Percentiles rank a stretch among this genome's conserved stretches.
phyloP scores from a whole-genome alignment of 1,139 yeast genomes.

The Saccharomyces hybrid region DNA sequence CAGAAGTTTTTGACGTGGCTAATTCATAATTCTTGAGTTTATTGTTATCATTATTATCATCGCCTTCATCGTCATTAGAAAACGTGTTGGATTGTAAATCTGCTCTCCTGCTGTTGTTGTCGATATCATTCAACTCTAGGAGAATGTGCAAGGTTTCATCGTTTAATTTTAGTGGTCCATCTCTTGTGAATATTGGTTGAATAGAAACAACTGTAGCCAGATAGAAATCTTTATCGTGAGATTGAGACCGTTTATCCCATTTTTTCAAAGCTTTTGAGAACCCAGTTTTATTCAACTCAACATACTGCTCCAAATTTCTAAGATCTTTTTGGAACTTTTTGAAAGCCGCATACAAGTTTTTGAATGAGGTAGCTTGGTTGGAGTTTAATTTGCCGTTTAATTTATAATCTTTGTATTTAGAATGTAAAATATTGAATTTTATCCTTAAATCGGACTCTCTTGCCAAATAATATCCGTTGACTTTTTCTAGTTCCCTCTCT shows the following conservation, averaged over 20 bases:
- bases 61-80: slow-evolving; percentile 29
- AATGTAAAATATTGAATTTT: slow-evolving; percentile 65
- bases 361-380: slow-evolving; percentile 50
- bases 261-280: slow-evolving; percentile 90
- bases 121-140: slow-evolving; percentile 77
- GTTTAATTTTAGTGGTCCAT: slow-evolving; percentile 76
- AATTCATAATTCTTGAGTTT: background rate
- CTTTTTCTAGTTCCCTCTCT: slow-evolving; percentile 92
- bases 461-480: slow-evolving; percentile 79
- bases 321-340: slow-evolving; percentile 85
- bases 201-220: slow-evolving; percentile 89
- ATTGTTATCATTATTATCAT: background rate
- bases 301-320: slow-evolving; percentile 81
- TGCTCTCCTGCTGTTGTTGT: slow-evolving; percentile 55
- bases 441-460: slow-evolving; percentile 81
- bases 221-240: slow-evolving; percentile 88
- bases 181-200: slow-evolving; percentile 91
- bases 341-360: slow-evolving; percentile 75
- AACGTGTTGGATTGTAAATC: slow-evolving; percentile 47
- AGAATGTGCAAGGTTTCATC: slow-evolving; percentile 51
- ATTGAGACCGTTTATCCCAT: slow-evolving; percentile 95
- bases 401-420: slow-evolving; percentile 58
- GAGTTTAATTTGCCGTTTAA: slow-evolving; percentile 40
- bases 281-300: slow-evolving; percentile 90
- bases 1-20: background rate